Evolutionary conservation across 2,329 filamentous ascomycete species (phyloP).

Genomic region (Ophiosphaerella narmari): DNA sequence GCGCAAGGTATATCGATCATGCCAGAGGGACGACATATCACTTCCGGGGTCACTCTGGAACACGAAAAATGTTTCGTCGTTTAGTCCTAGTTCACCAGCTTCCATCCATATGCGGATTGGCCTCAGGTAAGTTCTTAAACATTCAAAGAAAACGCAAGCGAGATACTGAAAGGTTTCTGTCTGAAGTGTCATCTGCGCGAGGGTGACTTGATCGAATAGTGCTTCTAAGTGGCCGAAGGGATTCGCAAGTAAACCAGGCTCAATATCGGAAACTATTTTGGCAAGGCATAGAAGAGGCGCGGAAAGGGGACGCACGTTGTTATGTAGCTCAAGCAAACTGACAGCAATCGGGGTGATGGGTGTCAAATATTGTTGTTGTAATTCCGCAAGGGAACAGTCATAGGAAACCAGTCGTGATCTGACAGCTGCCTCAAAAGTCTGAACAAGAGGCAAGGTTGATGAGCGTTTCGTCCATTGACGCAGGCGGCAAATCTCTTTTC

Average conservation of each 20-base stretch:
- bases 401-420: conserved; percentile 62
- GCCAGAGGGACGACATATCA: conserved; percentile 73
- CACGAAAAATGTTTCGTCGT: conserved; percentile 77
- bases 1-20: conserved; percentile 71
- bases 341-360: conserved; percentile 61
- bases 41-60: conserved; percentile 61
- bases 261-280: conserved; percentile 63
- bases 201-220: conserved; percentile 71
- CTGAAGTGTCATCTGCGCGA: conserved; percentile 72
- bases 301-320: conserved; percentile 60
- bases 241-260: conserved; percentile 44
- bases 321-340: conserved; percentile 67
- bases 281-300: conserved; percentile 65
- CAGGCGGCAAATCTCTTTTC: conserved; percentile 53
- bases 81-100: conserved; percentile 68
- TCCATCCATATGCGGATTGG: conserved; percentile 87
- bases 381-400: conserved; percentile 60
- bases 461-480: conserved; percentile 53
- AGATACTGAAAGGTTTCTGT: conserved; percentile 65
- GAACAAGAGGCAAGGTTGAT: conserved; percentile 54
- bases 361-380: conserved; percentile 66
- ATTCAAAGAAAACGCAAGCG: conserved; percentile 74
- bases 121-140: conserved; percentile 79
- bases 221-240: conserved; percentile 79
- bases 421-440: conserved; percentile 72